A percentile compares a stretch with the other conserved stretches of the same genome.
phyloP scores from a whole-genome alignment of 1,284 basidiomycete genomes.

The Stereum hirsutum region DNA sequence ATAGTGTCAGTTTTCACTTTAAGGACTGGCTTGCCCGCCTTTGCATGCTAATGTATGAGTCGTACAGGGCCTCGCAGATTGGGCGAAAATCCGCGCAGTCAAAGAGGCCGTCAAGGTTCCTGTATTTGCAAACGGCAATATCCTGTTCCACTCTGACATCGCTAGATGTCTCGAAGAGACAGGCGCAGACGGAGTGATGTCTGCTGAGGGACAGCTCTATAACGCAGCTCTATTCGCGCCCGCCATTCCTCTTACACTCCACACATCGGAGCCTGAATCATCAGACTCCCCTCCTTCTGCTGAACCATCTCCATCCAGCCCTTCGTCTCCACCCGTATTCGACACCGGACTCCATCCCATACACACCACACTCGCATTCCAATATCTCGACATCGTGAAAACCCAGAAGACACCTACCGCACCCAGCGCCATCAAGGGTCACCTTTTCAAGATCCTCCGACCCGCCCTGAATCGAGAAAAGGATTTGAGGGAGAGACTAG shows the following conservation, averaged over 20 bases:
- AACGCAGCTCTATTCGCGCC: constrained; percentile 78
- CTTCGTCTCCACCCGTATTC: constrained; percentile 17
- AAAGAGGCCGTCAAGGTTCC: constrained; percentile 86
- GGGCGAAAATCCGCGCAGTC: constrained; percentile 77
- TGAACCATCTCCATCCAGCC: constrained; percentile 1
- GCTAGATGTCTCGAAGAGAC: constrained; percentile 72
- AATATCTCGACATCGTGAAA: constrained; percentile 82
- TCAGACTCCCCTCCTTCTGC: constrained; percentile 8
- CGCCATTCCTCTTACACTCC: constrained; percentile 7
- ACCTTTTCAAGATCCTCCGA: constrained; percentile 88
- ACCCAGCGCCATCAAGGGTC: constrained; percentile 78
- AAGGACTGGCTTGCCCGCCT: constrained; percentile 4
- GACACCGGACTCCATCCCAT: constrained; percentile 46
- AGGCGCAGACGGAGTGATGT: constrained; percentile 90
- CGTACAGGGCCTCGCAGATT: constrained; percentile 75
- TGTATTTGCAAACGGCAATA: constrained; percentile 97
- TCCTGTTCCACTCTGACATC: constrained; percentile 80
- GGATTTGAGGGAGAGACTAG: constrained; percentile 69
- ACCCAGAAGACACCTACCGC: constrained; percentile 66
- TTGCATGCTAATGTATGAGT: background rate
- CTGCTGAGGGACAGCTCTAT: constrained; percentile 91
- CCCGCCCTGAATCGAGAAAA: constrained; percentile 64
- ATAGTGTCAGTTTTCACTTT: constrained; percentile 31
- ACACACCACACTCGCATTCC: constrained; percentile 62
- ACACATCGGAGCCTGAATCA: constrained; percentile 19